A percentile compares a stretch with the other conserved stretches of the same genome.
Conservation (phyloP, 768 basidiomycete genomes). For the Kwoniella heveanensis region DNA sequence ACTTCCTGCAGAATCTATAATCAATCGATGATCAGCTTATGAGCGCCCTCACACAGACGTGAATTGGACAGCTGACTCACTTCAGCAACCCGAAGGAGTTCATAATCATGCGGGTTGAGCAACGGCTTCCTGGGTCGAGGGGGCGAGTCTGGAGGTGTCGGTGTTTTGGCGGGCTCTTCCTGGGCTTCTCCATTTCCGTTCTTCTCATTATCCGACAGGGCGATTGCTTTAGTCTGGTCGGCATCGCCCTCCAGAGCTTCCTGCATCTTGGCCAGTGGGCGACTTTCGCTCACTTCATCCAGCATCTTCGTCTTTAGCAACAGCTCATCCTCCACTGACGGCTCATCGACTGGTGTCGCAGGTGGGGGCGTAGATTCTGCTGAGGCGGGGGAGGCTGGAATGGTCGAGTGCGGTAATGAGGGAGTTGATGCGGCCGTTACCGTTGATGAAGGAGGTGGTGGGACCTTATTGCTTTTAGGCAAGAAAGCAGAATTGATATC, state of each 20-base stretch:
- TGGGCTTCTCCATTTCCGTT: neutral
- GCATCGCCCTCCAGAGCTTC: constrained; percentile 58
- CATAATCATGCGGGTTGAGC: constrained; percentile 81
- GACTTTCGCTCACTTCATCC: constrained; percentile 80
- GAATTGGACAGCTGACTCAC: constrained; percentile 58
- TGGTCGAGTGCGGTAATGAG: constrained; percentile 9
- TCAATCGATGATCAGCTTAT: constrained; percentile 2
- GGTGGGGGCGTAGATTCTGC: constrained; percentile 29
- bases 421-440: constrained; percentile 21
- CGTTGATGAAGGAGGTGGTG: constrained; percentile 20
- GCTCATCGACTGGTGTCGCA: constrained; percentile 54
- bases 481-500: constrained; percentile 94
- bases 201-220: neutral
- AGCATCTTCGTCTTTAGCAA: constrained; percentile 72
- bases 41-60: neutral
- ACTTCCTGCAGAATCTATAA: constrained; percentile 76
- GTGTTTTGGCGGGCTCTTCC: neutral
- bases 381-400: constrained; percentile 50
- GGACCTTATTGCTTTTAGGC: constrained; percentile 56
- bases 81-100: constrained; percentile 74
- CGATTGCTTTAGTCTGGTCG: constrained; percentile 14
- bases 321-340: constrained; percentile 61
- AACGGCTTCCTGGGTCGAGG: constrained; percentile 60
- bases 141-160: constrained; percentile 9
- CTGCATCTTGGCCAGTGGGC: constrained; percentile 85